These are phyloP conservation scores for Ligustrum vulgare DNA, from an alignment of 257 asterid species.

Conservation along the genomic window DNA sequence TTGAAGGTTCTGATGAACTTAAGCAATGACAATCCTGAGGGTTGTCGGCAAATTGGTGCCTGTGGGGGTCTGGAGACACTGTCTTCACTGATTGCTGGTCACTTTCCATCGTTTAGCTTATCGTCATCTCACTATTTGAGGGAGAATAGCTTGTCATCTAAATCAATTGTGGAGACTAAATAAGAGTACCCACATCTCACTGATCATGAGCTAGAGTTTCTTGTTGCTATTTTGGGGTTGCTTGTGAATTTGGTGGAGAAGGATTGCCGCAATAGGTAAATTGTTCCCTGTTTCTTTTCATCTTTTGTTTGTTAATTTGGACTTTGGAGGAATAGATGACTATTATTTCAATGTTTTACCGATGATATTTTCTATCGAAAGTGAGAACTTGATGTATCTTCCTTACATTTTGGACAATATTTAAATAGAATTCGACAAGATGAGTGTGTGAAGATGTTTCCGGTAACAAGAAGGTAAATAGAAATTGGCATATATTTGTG, in stretches of 20 bases:
- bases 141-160: slow-evolving; percentile 31
- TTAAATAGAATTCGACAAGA: not conserved
- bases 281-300: slow-evolving; percentile 4
- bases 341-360: not conserved
- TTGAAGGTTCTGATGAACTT: slow-evolving; percentile 77
- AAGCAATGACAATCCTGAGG: slow-evolving; percentile 70
- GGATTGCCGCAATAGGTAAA: slow-evolving; percentile 63
- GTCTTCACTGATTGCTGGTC: slow-evolving; percentile 62
- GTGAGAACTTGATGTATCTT: not conserved
- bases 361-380: not conserved
- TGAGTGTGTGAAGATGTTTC: not conserved
- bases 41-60: slow-evolving; percentile 72
- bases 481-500: not conserved
- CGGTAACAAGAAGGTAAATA: not conserved
- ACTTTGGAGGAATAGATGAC: not conserved
- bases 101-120: slow-evolving; percentile 55
- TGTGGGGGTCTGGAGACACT: slow-evolving; percentile 66
- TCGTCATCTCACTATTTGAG: slow-evolving; percentile 27
- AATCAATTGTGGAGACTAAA: slow-evolving; percentile 35
- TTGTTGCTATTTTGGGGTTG: slow-evolving; percentile 81
- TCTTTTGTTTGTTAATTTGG: not conserved
- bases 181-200: slow-evolving; percentile 38
- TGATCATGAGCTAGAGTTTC: slow-evolving; percentile 77
- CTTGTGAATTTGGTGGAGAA: slow-evolving; percentile 87
- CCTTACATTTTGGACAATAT: not conserved